Percentiles rank a stretch among this genome's conserved stretches.
Evolutionary conservation across 495 filamentous ascomycete species (phyloP).

Genomic region (Staphylotrichum longicolle): DNA sequence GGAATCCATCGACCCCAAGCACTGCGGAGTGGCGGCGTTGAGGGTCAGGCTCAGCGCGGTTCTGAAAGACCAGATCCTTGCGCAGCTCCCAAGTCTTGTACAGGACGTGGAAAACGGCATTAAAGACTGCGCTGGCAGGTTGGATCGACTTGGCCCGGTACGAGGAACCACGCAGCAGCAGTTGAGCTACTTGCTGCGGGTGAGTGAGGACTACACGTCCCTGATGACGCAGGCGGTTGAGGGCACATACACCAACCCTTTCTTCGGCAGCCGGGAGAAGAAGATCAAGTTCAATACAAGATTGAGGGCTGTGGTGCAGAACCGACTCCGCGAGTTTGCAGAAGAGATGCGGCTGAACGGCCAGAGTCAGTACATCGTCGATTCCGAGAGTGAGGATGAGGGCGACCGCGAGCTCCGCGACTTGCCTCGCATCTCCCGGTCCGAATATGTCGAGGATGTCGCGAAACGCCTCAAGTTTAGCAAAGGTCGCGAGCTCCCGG

Average conservation of each 20-base stretch:
- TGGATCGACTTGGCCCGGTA: neutral
- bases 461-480: neutral
- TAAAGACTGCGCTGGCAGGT: neutral
- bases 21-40: constrained; percentile 4
- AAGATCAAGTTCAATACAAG: neutral
- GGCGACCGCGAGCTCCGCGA: neutral
- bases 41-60: constrained; percentile 3
- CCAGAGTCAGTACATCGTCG: neutral
- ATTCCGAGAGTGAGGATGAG: no score
- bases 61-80: constrained; percentile 2
- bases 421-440: neutral
- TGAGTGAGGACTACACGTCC: constrained; percentile 1
- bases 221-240: neutral
- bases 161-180: neutral
- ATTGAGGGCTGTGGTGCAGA: constrained; percentile 12
- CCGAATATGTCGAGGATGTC: constrained; percentile 1
- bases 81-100: constrained; percentile 8
- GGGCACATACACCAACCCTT: constrained; percentile 7
- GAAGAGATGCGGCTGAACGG: neutral
- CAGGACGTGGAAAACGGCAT: neutral
- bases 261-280: neutral
- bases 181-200: neutral
- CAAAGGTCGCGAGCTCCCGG: constrained; percentile 11
- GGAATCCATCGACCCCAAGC: neutral
- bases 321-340: constrained; percentile 5